Conservation (phyloP, 805 yeast species). For the Starmera amethionina region DNA sequence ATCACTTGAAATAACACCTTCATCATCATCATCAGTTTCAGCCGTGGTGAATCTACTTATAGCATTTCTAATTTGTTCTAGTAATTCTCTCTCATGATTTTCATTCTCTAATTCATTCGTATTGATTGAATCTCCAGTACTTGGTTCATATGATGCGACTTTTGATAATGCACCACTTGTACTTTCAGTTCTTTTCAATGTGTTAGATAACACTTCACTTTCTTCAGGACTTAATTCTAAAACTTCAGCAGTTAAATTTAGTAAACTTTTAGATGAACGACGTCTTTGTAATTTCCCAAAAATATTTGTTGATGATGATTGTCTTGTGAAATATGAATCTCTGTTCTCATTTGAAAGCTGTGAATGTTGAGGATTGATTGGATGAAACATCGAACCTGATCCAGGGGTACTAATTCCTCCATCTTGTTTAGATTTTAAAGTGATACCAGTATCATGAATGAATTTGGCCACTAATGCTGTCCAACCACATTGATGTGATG, state of each 20-base stretch:
- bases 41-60: slow-evolving; percentile 23
- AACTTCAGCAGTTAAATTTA: slow-evolving; percentile 57
- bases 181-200: slow-evolving; percentile 7
- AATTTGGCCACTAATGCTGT: slow-evolving; percentile 87
- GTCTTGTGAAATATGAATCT: slow-evolving; percentile 16
- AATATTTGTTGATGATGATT: slow-evolving; percentile 25
- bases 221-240: slow-evolving; percentile 63
- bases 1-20: slow-evolving; percentile 35
- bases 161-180: slow-evolving; percentile 13
- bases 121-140: slow-evolving; percentile 8
- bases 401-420: slow-evolving; percentile 6
- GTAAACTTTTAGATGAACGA: slow-evolving; percentile 63
- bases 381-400: slow-evolving; percentile 26
- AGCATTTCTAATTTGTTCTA: slow-evolving; percentile 32
- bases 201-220: slow-evolving; percentile 18
- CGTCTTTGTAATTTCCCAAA: slow-evolving; percentile 52
- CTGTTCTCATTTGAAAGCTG: slow-evolving; percentile 2
- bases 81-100: slow-evolving; percentile 15
- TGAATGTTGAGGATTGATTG: neutral
- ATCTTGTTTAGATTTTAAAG: slow-evolving; percentile 26
- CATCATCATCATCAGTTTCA: slow-evolving; percentile 28
- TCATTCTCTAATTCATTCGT: slow-evolving; percentile 17
- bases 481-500: slow-evolving; percentile 96
- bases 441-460: slow-evolving; percentile 80
- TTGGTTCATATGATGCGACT: neutral